Conservation (phyloP, 768 basidiomycete species). For the Gelatoporia subvermispora region DNA sequence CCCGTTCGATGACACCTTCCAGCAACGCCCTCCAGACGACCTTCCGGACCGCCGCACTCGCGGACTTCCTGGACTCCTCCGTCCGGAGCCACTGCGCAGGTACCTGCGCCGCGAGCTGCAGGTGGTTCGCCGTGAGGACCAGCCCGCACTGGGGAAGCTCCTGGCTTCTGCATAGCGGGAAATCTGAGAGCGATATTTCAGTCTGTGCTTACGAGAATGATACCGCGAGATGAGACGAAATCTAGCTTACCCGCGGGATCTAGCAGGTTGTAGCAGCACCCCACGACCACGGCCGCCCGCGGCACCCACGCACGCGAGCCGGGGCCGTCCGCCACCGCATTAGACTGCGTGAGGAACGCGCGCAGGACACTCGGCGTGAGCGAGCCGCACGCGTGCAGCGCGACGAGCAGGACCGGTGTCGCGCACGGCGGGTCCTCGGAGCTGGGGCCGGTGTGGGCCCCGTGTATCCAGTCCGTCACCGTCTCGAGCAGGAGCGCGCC, state of each 20-base stretch:
- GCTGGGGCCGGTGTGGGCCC: conserved; percentile 1
- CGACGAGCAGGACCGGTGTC: conserved; percentile 55
- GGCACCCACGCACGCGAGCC: conserved; percentile 38
- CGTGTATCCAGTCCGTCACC: conserved; percentile 49
- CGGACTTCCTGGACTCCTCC: conserved; percentile 26
- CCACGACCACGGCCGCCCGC: conserved; percentile 55
- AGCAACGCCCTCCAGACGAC: conserved; percentile 70
- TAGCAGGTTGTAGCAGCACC: conserved; percentile 79
- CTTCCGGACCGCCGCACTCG: conserved; percentile 57
- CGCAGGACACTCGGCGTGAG: conserved; percentile 65
- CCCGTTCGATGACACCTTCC: conserved; percentile 24
- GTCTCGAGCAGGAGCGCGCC: conserved; percentile 36
- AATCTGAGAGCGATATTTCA: conserved; percentile 39
- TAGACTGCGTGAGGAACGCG: conserved; percentile 26
- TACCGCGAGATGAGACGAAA: not conserved
- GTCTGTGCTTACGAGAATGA: conserved; percentile 2
- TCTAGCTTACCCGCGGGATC: conserved; percentile 43
- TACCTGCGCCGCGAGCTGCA: conserved; percentile 69
- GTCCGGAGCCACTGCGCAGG: conserved; percentile 56
- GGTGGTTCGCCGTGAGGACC: conserved; percentile 43
- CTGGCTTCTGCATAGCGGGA: conserved; percentile 42
- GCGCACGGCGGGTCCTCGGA: not conserved
- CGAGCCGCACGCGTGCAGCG: conserved; percentile 73
- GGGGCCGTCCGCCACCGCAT: not conserved
- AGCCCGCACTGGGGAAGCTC: conserved; percentile 11